Evolutionary conservation across 768 basidiomycete species (phyloP), one percentile per base, ranked within the genome.

Genomic region (Termitomyces sp.): DNA sequence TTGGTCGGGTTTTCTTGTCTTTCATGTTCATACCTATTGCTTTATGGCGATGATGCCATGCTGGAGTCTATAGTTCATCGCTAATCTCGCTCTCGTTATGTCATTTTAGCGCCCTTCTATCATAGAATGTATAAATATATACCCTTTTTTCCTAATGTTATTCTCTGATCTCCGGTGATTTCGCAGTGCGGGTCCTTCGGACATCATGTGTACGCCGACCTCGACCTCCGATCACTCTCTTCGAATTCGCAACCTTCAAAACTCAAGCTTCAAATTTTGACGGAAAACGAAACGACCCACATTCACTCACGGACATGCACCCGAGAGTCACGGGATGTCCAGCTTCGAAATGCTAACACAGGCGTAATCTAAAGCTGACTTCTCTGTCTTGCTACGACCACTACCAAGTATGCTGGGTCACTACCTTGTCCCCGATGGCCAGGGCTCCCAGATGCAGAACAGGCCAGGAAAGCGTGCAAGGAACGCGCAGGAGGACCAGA

Each of bases 101-200:
- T 56, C 42, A 40, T 53, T 25, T 42, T 54, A 38, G 53, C 14
- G 14, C 43, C 34, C 3, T 46, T 12, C 34, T 57, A 10, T 54
- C 15, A 53, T 57, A 47, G 56, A 48, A 57, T 36, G 8, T 37
- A 43, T 40, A 10, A 38, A 40, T 42, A 37, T 12, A 51, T 57
- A 57, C 45, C 56, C 40, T 32, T 56, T 42, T 32, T 43, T 32
- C 8, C 5, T 37, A 53, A 53, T 45, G 50, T 53, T 59, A 45
- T 50, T 43, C 49, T 59, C 31, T 49, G 56, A 57, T 56, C 31
- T 51, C 60, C 60, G 60, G 48, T 57, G 60, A 61, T 61, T 34
- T 56, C 60, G 62, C 62, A 63, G 36, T 65, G 62, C 64, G 64
- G 65, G 65, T 63, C 20, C 5, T 10, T n/a, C n/a, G n/a, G 17